A percentile compares a stretch with the other conserved stretches of the same genome.
Conservation (phyloP, 306 rosid species). For the Fragaria iinumae region DNA sequence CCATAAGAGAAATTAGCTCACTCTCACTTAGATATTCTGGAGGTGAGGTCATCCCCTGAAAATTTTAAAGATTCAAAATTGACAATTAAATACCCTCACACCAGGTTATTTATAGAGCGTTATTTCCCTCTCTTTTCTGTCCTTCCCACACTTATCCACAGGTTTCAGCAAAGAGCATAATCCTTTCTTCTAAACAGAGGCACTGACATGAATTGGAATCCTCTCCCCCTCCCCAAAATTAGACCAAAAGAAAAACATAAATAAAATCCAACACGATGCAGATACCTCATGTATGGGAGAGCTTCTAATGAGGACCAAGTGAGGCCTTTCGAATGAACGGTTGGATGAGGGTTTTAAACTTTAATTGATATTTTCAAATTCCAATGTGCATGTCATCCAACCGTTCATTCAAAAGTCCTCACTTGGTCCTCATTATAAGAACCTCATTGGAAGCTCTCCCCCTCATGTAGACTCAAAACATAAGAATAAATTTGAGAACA, state of each 20-base stretch:
- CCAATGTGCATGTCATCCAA: too few species aligned
- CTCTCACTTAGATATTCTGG: conserved; percentile 93
- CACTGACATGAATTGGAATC: not conserved
- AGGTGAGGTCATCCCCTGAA: conserved; percentile 78
- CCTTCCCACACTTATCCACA: not conserved
- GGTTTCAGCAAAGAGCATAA: not conserved
- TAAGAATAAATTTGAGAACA: not conserved
- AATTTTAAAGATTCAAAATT: conserved; percentile 28
- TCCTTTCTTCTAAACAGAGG: not conserved
- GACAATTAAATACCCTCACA: conserved; percentile 19
- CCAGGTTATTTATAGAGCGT: not conserved
- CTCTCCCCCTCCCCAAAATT: not conserved
- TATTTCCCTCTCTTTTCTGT: not conserved
- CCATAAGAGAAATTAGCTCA: conserved; percentile 96
- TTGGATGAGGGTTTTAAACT: too few species aligned
- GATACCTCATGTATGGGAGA: not conserved
- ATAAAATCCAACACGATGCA: not conserved
- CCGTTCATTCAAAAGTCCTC: too few species aligned
- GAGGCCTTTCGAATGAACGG: too few species aligned
- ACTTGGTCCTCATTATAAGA: too few species aligned
- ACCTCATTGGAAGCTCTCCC: too few species aligned
- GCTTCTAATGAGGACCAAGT: too few species aligned
- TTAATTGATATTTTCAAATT: too few species aligned
- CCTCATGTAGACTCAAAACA: not conserved
- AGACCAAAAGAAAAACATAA: not conserved